A percentile compares a stretch with the other conserved stretches of the same genome.
These are phyloP conservation scores for Trypanosoma melophagium DNA, from an alignment of 208 protist genomes.

Conservation along the genomic window DNA sequence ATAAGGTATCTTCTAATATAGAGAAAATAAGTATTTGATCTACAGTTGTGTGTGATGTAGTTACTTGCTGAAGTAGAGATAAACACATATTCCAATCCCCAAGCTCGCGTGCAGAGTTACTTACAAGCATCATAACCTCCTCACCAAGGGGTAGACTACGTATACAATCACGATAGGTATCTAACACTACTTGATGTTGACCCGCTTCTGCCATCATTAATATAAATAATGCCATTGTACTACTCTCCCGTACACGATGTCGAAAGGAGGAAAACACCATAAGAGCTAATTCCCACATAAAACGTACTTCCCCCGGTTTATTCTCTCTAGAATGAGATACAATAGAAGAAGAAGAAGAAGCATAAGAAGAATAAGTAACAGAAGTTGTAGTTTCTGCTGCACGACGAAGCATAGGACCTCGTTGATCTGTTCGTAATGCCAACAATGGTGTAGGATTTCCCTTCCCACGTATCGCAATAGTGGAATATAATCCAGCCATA, in stretches of 20 bases:
- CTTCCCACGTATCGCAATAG: not conserved
- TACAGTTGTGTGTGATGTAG: not conserved
- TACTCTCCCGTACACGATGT: constrained; percentile 38
- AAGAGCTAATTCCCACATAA: constrained; percentile 30
- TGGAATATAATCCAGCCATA: constrained; percentile 21
- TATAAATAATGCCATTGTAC: constrained; percentile 50
- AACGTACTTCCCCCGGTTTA: not conserved
- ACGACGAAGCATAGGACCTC: constrained; percentile 35
- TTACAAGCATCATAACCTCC: constrained; percentile 24
- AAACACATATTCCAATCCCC: constrained; percentile 52
- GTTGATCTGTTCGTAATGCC: constrained; percentile 42
- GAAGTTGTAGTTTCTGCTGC: constrained; percentile 28
- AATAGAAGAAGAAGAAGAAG: too few species aligned
- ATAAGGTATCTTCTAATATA: constrained; percentile 47
- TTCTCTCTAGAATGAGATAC: not conserved
- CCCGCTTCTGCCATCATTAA: constrained; percentile 34
- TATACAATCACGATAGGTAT: constrained; percentile 29
- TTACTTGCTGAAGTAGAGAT: constrained; percentile 22
- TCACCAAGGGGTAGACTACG: constrained; percentile 16
- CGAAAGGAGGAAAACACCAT: constrained; percentile 39
- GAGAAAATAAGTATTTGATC: constrained; percentile 6
- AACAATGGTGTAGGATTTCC: not conserved
- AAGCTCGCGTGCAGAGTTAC: constrained; percentile 40
- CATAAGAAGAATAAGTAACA: not conserved
- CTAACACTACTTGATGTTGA: constrained; percentile 15